Base-by-base conservation (phyloP, 2,329 filamentous ascomycete genomes). In the Epichloe elymi region DNA sequence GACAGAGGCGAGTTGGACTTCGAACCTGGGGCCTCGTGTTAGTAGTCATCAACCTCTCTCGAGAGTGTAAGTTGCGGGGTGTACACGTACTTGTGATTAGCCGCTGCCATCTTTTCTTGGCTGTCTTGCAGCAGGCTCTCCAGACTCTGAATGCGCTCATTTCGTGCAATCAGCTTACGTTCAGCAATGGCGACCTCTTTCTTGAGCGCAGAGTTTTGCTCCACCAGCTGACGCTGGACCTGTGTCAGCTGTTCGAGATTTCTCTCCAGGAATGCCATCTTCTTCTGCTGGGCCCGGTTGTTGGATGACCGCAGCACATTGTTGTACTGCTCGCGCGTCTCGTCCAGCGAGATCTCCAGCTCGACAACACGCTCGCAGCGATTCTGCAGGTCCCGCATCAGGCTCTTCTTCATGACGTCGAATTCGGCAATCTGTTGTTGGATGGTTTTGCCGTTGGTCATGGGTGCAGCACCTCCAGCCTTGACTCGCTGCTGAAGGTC, bases 111-210 rank as follows among this genome's bases (percentile, higher is more conserved):
- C 74, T 98, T 98, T 75, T 98, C 93, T 72, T 98, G 93, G 64
- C 88, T 95, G 68, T 98, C 93, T 67, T 95, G 89, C 61, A 98
- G 77, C 63, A 98, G 73, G 63, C 80, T 85, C 73, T 98, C 93
- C 44, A 98, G 75, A 66, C 87, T 94, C 68, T 94, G 85, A 65
- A 98, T 98, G 52, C 93, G 86, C 75, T 98, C 93, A 65, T 97
- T 97, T 60, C 93, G 79, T 23, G 93, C 93, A 67, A 95, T 94
- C 55, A 98, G 77, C 71, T 98, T 98, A 60, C 93, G 82, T 75
- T 98, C 93, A 0, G 93, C 93, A 65, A 98, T 98, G 51, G 93
- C 93, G 51, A 98, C 93, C 71, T 98, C 93, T 76, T 98, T 97
- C 82, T 98, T 98, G 62, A 98, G 76, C 56, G 85, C 86, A 59